Conservation (phyloP, 768 basidiomycete genomes). For the Hericium coralloides region DNA sequence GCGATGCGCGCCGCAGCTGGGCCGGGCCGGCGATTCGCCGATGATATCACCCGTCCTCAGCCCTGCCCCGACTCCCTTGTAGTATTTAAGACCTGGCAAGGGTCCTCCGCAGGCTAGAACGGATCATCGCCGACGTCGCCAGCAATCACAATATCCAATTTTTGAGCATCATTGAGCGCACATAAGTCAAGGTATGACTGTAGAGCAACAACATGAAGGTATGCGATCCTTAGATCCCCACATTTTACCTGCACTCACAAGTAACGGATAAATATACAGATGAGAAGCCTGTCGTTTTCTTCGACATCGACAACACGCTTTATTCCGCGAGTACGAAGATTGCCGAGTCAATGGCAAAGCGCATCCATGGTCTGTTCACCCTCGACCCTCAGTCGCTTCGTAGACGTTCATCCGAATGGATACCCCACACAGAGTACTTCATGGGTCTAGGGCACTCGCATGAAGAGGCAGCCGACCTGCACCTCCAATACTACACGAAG, state of each 20-base stretch:
- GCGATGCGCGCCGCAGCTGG: background rate
- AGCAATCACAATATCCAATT: too few species aligned
- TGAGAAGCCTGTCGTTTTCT: conserved; percentile 58
- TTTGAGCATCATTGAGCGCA: too few species aligned
- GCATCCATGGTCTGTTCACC: conserved; percentile 53
- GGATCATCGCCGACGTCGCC: too few species aligned
- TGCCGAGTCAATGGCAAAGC: conserved; percentile 68
- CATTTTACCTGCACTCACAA: background rate
- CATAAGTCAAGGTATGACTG: background rate
- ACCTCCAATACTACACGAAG: conserved; percentile 64
- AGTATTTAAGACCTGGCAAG: too few species aligned
- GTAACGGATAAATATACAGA: conserved; percentile 25
- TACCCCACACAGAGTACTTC: conserved; percentile 53
- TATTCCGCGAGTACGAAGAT: conserved; percentile 73
- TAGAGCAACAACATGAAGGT: conserved; percentile 6
- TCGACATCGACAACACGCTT: conserved; percentile 85
- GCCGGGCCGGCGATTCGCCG: too few species aligned
- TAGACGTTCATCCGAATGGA: conserved; percentile 4
- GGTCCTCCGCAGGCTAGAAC: too few species aligned
- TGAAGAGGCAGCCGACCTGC: conserved; percentile 60
- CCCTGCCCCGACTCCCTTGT: too few species aligned
- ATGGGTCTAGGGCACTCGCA: conserved; percentile 57
- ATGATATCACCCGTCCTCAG: too few species aligned
- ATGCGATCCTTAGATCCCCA: too few species aligned
- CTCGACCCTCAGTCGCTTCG: too few species aligned